Conservation (phyloP, 1,284 basidiomycete species). For the Waitea zeae region DNA sequence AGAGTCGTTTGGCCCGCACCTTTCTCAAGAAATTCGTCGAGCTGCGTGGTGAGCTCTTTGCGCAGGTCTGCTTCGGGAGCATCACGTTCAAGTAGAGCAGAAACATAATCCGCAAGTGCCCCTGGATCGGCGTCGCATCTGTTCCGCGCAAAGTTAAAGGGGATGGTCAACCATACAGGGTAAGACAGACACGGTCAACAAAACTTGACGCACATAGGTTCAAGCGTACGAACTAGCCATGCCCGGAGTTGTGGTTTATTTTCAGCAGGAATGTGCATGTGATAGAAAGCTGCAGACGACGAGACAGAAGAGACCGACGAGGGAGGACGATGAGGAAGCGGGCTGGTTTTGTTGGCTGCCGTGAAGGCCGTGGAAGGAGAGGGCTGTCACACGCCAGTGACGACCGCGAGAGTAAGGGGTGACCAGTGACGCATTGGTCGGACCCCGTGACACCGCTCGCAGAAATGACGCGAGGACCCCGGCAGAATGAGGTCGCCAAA, state of each 20-base stretch:
- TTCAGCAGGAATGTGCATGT: conserved; percentile 49
- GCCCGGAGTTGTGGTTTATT: conserved; percentile 50
- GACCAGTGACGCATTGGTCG: too few relatives aligned
- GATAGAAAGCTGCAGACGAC: too few relatives aligned
- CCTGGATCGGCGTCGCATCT: conserved; percentile 95
- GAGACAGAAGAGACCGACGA: too few relatives aligned
- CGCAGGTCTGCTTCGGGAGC: conserved; percentile 71
- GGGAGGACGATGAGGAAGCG: too few relatives aligned
- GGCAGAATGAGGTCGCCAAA: too few relatives aligned
- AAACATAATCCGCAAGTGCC: conserved; percentile 86
- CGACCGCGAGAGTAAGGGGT: too few relatives aligned
- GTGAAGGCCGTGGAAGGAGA: too few relatives aligned
- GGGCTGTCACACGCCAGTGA: too few relatives aligned
- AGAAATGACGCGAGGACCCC: too few relatives aligned
- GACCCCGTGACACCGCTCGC: too few relatives aligned
- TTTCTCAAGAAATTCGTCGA: conserved; percentile 87
- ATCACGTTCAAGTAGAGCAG: conserved; percentile 88
- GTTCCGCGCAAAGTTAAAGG: conserved; percentile 6
- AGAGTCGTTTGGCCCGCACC: conserved; percentile 25
- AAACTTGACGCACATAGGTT: conserved; percentile 62
- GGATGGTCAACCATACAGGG: too few relatives aligned
- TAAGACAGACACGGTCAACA: conserved; percentile 6
- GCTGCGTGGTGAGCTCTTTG: conserved; percentile 58
- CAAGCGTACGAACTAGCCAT: conserved; percentile 73
- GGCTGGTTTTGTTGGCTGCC: too few relatives aligned